Conservation (phyloP, 768 basidiomycete genomes). For the Calocera cornea region DNA sequence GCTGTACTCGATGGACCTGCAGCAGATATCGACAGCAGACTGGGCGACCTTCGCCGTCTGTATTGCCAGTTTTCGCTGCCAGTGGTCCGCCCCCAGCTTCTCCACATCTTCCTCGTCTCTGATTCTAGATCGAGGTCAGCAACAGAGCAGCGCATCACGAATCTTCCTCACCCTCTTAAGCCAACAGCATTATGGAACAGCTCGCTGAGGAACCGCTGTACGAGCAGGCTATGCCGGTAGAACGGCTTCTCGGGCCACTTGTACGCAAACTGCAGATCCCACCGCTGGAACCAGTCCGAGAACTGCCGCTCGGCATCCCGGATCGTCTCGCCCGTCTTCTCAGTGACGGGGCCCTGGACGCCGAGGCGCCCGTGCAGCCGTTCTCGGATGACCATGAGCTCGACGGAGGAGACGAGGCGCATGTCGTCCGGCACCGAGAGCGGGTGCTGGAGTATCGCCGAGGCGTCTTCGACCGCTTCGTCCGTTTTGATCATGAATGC, state of each 20-base stretch:
- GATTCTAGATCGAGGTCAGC: slow-evolving; percentile 29
- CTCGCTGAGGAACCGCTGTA: slow-evolving; percentile 78
- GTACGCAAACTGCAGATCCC: slow-evolving; percentile 67
- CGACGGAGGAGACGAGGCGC: slow-evolving; percentile 87
- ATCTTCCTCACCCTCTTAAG: slow-evolving; percentile 38
- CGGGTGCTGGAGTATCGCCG: slow-evolving; percentile 70
- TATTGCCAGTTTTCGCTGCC: slow-evolving; percentile 64
- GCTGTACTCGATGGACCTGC: slow-evolving; percentile 69
- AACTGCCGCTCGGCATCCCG: slow-evolving; percentile 67
- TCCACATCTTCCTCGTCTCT: slow-evolving; percentile 76
- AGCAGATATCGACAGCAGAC: slow-evolving; percentile 69
- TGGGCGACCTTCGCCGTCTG: slow-evolving; percentile 73
- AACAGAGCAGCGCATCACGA: slow-evolving; percentile 23
- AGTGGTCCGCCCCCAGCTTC: slow-evolving; percentile 50
- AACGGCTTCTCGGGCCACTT: slow-evolving; percentile 57
- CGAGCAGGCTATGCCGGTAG: slow-evolving; percentile 77
- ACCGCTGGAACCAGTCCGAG: slow-evolving; percentile 62
- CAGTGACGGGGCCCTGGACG: slow-evolving; percentile 59
- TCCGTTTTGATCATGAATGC: slow-evolving; percentile 88
- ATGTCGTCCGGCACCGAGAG: slow-evolving; percentile 85
- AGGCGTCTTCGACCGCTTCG: slow-evolving; percentile 73
- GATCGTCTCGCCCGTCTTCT: slow-evolving; percentile 57
- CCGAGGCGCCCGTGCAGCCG: slow-evolving; percentile 68
- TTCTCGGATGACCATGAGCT: slow-evolving; percentile 81
- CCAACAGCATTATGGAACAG: slow-evolving; percentile 76